A percentile compares a stretch with the other conserved stretches of the same genome.
phyloP scores from a whole-genome alignment of 148 eudicot species.

The Mesembryanthemum crystallinum region DNA sequence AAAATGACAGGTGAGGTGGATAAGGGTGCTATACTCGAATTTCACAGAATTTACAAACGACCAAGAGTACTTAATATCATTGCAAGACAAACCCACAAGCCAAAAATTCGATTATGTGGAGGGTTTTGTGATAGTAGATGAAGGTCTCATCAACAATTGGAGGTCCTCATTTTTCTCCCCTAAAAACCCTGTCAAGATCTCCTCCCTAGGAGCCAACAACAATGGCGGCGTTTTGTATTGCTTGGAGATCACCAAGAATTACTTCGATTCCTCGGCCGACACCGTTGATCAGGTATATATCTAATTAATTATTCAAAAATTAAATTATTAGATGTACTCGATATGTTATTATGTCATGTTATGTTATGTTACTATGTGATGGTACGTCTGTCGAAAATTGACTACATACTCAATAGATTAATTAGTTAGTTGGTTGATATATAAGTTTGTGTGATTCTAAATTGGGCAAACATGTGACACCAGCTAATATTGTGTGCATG shows the following conservation, averaged over 20 bases:
- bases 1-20: conserved; percentile 72
- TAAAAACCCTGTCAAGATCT: conserved; percentile 71
- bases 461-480: not conserved
- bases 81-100: conserved; percentile 44
- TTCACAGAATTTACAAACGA: conserved; percentile 69
- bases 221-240: conserved; percentile 77
- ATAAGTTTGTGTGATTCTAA: not conserved
- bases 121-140: conserved; percentile 87
- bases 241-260: conserved; percentile 80
- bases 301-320: not conserved
- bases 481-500: conserved; percentile 23
- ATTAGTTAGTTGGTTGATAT: not conserved
- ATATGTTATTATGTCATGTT: too few relatives aligned
- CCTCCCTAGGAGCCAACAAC: conserved; percentile 47
- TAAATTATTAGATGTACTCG: too few relatives aligned
- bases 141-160: conserved; percentile 82
- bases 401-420: too few relatives aligned
- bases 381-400: too few relatives aligned
- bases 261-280: conserved; percentile 36
- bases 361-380: too few relatives aligned
- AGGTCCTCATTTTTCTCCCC: conserved; percentile 89
- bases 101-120: conserved; percentile 82
- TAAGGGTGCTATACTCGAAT: conserved; percentile 72
- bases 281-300: conserved; percentile 61
- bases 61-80: conserved; percentile 82